phyloP scores from a whole-genome alignment of 2,329 filamentous ascomycete species.

The Hymenoscyphus fructigenus region DNA sequence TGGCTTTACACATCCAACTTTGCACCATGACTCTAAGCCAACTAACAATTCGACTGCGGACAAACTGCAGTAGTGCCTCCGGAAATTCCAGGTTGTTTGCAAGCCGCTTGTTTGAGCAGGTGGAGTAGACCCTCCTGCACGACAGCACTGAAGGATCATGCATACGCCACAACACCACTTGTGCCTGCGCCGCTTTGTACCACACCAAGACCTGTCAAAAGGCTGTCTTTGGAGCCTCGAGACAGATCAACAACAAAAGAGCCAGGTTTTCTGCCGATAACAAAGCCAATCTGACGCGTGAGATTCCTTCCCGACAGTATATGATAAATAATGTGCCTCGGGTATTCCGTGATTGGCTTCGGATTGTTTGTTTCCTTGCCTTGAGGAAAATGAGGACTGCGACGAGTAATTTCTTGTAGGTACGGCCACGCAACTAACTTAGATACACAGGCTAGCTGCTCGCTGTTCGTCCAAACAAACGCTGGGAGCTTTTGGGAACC shows the following conservation, averaged over 20 bases:
- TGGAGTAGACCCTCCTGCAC: background rate
- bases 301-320: background rate
- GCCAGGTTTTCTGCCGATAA: background rate
- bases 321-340: background rate
- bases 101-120: background rate
- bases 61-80: background rate
- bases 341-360: background rate
- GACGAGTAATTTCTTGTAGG: background rate
- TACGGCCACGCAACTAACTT: too few relatives aligned
- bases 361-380: conserved; percentile 1
- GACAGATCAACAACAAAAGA: background rate
- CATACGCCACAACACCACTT: conserved; percentile 1
- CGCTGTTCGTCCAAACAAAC: background rate
- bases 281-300: background rate
- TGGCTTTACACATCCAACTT: background rate
- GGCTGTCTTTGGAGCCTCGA: background rate
- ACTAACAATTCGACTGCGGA: background rate
- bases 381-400: background rate
- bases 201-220: background rate
- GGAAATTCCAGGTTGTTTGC: background rate
- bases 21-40: background rate
- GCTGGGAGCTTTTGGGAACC: background rate
- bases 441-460: background rate
- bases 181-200: background rate
- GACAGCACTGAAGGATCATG: background rate